Conservation (phyloP, 202 grass and related monocot genomes). For the Schoenoplectus triqueter region DNA sequence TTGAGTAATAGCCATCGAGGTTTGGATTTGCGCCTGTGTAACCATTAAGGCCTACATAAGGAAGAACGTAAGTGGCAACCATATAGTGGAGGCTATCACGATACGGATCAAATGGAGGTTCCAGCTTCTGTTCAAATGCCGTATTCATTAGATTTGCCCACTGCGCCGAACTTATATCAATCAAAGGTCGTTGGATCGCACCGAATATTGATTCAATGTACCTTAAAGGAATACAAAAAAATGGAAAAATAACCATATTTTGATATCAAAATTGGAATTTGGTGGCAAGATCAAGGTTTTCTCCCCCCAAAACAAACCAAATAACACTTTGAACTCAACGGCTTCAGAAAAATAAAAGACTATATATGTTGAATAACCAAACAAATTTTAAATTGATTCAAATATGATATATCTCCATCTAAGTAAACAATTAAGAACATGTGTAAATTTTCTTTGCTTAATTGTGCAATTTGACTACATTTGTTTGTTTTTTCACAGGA, state of each 20-base stretch:
- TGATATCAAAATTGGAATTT: background rate
- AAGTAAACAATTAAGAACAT: no score
- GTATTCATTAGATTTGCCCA: slow-evolving; percentile 65
- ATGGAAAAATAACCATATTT: background rate
- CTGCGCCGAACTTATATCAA: slow-evolving; percentile 59
- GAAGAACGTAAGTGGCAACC: slow-evolving; percentile 62
- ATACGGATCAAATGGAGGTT: slow-evolving; percentile 85
- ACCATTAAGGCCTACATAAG: slow-evolving; percentile 75
- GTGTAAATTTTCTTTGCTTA: no score
- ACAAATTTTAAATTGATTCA: background rate
- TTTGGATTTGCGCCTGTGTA: slow-evolving; percentile 62
- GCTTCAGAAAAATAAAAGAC: background rate
- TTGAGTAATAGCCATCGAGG: slow-evolving; percentile 60
- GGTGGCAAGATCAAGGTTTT: background rate
- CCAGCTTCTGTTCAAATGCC: slow-evolving; percentile 56
- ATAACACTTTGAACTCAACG: background rate
- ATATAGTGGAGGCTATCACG: slow-evolving; percentile 58
- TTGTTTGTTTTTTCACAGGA: background rate
- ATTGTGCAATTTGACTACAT: no score
- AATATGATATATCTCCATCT: no score
- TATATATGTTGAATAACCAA: background rate
- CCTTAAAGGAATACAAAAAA: slow-evolving; percentile 40
- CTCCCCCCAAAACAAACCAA: background rate
- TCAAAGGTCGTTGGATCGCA: slow-evolving; percentile 56
- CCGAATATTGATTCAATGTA: slow-evolving; percentile 59